phyloP scores from a whole-genome alignment of 441 rosid genomes.

The Brassica balearica region DNA sequence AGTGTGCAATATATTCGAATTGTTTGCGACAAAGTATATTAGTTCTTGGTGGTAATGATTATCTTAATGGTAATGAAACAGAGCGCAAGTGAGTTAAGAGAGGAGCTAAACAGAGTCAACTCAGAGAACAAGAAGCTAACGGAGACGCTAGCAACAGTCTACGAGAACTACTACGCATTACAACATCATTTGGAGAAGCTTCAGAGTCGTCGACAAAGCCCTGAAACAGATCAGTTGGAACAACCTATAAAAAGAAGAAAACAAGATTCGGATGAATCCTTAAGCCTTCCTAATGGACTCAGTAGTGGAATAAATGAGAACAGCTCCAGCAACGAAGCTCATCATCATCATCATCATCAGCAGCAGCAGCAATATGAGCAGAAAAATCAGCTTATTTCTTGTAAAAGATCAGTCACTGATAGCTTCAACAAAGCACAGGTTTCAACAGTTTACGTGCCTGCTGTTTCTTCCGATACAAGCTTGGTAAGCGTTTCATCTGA shows the following conservation, averaged over 20 bases:
- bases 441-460: constrained; percentile 53
- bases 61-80: constrained; percentile 16
- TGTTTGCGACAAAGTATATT: not conserved
- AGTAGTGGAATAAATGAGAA: constrained; percentile 50
- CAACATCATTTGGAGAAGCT: constrained; percentile 53
- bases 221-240: constrained; percentile 41
- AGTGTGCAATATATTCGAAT: not conserved
- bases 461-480: constrained; percentile 65
- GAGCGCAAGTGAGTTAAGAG: constrained; percentile 51
- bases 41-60: too few relatives aligned
- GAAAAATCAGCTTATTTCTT: constrained; percentile 37
- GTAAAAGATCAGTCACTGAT: constrained; percentile 52
- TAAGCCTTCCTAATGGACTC: constrained; percentile 38
- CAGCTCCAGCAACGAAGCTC: constrained; percentile 77
- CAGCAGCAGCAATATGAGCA: not conserved
- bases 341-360: not conserved
- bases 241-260: constrained; percentile 55
- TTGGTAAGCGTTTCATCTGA: constrained; percentile 45
- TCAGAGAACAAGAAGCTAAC: constrained; percentile 79
- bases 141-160: constrained; percentile 54
- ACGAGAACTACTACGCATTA: constrained; percentile 59
- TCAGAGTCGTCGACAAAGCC: constrained; percentile 49
- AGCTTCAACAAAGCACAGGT: constrained; percentile 51
- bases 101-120: constrained; percentile 60
- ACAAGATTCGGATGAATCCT: constrained; percentile 49